Base-by-base conservation (phyloP, 1,139 yeast species). In the Scheffersomyces quercinus region DNA sequence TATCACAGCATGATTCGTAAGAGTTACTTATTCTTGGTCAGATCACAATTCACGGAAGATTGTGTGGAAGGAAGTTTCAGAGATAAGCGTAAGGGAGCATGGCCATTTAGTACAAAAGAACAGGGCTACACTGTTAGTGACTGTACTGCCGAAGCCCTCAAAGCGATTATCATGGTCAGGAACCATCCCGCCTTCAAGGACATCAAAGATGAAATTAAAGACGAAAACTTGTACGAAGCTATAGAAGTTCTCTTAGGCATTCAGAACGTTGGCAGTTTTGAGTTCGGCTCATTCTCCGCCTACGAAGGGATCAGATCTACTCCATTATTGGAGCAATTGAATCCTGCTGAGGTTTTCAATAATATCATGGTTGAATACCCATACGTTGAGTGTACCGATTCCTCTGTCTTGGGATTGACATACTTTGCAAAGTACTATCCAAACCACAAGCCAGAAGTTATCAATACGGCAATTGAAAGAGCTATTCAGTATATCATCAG, bases 311-410 rank as follows among this genome's bases (percentile, higher is more conserved):
- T 89, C 49, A 83, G 90, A 52, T 90, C 96, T 0, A 81, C 96
- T 0, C 81, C 89, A n/a, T 54, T 82, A 37, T 62, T 95, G 49
- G 95, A 95, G 60, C 59, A 68, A 39, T 70, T 95, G 50, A 93
- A 93, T 55, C 99, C 99, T 0, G 99, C 99, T 0, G 99, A 95
- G 62, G 99, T 95, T 0, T 95, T 95, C 67, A 96, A 96, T 48
- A 90, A 93, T 55, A 95, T 95, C 48, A 95, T 95, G 99, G 96
- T 93, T 11, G 99, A 95, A 62, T 93, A 88, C 61, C 98, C 99
- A 0, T 95, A 95, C 58, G 97, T 93, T 29, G 99, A 95, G 64
- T 95, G 99, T 64, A 90, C 99, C 0, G 99, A 95, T 63, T 90
- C 98, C 1, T 84, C 93, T 1, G 96, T 93, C 2, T 70, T 93